These are phyloP conservation scores for Talaromyces sp. DNA, from an alignment of 2,329 filamentous ascomycete genomes.

Conservation along the genomic window DNA sequence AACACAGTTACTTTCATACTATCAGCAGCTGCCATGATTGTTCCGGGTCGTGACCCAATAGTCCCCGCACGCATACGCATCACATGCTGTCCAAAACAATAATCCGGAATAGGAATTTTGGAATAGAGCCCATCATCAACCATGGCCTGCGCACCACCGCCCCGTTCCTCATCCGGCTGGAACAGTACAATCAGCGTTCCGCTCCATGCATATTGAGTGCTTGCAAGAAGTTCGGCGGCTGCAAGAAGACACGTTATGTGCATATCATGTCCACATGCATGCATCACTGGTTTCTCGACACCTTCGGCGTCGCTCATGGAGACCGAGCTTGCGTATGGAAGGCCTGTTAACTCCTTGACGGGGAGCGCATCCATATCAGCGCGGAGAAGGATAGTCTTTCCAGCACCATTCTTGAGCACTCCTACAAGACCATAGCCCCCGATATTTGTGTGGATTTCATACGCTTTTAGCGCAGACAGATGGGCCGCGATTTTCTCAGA, in stretches of 20 bases:
- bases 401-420: slow-evolving; percentile 42
- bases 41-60: slow-evolving; percentile 38
- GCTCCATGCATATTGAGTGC: slow-evolving; percentile 50
- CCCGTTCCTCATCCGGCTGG: slow-evolving; percentile 66
- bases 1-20: slow-evolving; percentile 53
- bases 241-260: slow-evolving; percentile 57
- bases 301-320: slow-evolving; percentile 49
- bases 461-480: slow-evolving; percentile 34
- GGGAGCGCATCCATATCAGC: slow-evolving; percentile 53
- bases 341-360: slow-evolving; percentile 46
- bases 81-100: slow-evolving; percentile 58
- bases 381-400: slow-evolving; percentile 46
- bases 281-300: slow-evolving; percentile 56
- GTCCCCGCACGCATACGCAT: slow-evolving; percentile 45
- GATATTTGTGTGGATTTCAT: slow-evolving; percentile 44
- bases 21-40: slow-evolving; percentile 46
- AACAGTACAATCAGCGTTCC: slow-evolving; percentile 64
- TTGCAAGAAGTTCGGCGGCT: slow-evolving; percentile 51
- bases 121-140: slow-evolving; percentile 57
- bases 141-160: slow-evolving; percentile 61
- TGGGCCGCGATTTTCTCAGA: slow-evolving; percentile 47
- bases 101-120: slow-evolving; percentile 53
- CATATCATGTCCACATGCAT: slow-evolving; percentile 61
- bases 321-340: slow-evolving; percentile 48
- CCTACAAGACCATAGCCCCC: slow-evolving; percentile 47